A percentile compares a stretch with the other conserved stretches of the same genome.
Evolutionary conservation across 345 rosid species (phyloP).

Genomic region (Eucalyptus paniculata): DNA sequence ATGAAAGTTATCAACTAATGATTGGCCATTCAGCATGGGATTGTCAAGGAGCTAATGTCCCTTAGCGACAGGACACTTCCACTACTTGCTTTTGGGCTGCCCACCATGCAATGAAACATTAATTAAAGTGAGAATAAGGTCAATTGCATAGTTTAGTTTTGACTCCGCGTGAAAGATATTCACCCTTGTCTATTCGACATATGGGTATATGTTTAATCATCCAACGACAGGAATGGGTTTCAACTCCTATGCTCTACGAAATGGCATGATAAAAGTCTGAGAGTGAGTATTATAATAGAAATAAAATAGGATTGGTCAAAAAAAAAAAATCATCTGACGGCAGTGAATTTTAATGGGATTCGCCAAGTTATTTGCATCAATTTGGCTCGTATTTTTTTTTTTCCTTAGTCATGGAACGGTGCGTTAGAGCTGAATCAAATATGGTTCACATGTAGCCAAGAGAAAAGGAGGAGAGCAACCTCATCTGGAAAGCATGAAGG

Average conservation of each 20-base stretch:
- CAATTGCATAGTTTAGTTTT: background rate
- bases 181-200: no score
- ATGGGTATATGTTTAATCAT: background rate
- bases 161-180: background rate
- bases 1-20: conserved; percentile 2
- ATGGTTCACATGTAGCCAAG: background rate
- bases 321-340: background rate
- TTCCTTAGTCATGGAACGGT: background rate
- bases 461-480: background rate
- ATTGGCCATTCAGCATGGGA: conserved; percentile 1
- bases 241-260: fast-evolving
- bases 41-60: background rate
- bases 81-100: background rate
- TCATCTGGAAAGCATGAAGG: background rate
- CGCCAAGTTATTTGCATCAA: background rate
- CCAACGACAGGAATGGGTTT: fast-evolving
- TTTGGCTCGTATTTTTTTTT: background rate
- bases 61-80: background rate
- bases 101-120: background rate
- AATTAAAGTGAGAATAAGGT: background rate
- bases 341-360: background rate
- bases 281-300: fast-evolving
- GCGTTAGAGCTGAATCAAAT: background rate
- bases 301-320: fast-evolving
- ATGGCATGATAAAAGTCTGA: fast-evolving